Evolutionary conservation across 345 rosid genomes (phyloP).

Genomic region (Arabidopsis suecica): DNA sequence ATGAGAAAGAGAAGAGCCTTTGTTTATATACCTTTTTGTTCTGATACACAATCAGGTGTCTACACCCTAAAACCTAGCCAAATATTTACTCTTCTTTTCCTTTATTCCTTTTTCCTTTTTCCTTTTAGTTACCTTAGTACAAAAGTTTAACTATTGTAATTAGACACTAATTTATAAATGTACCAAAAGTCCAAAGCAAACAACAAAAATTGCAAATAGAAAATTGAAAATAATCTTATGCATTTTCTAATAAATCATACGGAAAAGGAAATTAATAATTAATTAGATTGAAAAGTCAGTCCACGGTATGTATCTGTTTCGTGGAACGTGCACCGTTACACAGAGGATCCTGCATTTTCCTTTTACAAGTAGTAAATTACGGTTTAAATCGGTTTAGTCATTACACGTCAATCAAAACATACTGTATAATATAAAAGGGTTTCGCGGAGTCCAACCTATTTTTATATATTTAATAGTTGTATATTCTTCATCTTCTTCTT

Average conservation of each 20-base stretch:
- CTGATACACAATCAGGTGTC: not conserved
- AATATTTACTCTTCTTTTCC: too few species aligned
- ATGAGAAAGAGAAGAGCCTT: not conserved
- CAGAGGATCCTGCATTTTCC: not conserved
- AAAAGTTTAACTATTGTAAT: too few species aligned
- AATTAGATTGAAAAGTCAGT: conserved; percentile 2
- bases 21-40: not conserved
- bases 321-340: conserved; percentile 8
- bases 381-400: too few species aligned
- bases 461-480: not conserved
- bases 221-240: too few species aligned
- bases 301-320: conserved; percentile 5
- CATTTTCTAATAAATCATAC: too few species aligned
- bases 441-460: conserved; percentile 28
- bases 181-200: too few species aligned
- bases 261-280: not conserved
- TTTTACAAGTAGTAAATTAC: too few species aligned
- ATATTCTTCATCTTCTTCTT: conserved; percentile 16
- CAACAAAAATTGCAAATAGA: too few species aligned
- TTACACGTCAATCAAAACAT: not conserved
- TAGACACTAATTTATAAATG: too few species aligned
- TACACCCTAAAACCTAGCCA: too few species aligned
- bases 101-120: too few species aligned
- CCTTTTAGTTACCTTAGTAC: too few species aligned
- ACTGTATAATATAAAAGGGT: not conserved